These are phyloP conservation scores for Coemansia sp. DNA, from an alignment of 192 early-diverging fungal genomes.

Conservation along the genomic window DNA sequence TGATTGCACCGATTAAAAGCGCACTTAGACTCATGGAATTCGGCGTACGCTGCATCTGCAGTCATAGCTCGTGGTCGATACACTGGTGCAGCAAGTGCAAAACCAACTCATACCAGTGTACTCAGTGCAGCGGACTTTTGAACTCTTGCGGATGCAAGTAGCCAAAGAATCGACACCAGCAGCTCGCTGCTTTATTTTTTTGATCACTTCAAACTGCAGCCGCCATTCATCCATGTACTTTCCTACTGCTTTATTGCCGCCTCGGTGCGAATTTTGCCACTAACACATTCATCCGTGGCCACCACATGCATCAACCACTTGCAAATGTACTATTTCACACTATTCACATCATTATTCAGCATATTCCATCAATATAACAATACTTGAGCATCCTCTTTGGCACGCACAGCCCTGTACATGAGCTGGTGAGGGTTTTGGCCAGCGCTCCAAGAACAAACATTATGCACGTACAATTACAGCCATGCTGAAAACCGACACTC, in stretches of 20 bases:
- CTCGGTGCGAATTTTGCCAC: neutral
- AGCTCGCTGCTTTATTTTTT: neutral
- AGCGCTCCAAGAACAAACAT: no score
- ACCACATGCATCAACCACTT: neutral
- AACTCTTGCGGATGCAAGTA: conserved; percentile 34
- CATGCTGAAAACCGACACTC: no score
- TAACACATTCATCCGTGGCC: neutral
- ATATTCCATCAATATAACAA: neutral
- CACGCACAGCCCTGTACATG: no score
- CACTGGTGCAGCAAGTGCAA: conserved; percentile 47
- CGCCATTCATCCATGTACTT: neutral
- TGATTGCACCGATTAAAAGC: conserved; percentile 34
- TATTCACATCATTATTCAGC: neutral
- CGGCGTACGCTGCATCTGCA: conserved; percentile 46
- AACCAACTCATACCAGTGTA: conserved; percentile 51
- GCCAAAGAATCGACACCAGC: neutral
- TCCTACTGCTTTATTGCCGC: neutral
- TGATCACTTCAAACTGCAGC: neutral
- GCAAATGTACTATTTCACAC: neutral
- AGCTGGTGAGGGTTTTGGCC: no score
- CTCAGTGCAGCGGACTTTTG: conserved; percentile 44
- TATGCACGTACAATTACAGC: no score
- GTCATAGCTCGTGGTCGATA: conserved; percentile 49
- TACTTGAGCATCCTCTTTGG: neutral
- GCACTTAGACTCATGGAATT: conserved; percentile 35